These are phyloP conservation scores for Pseudogymnoascus sp. DNA, from an alignment of 2,329 filamentous ascomycete species.

Conservation along the genomic window DNA sequence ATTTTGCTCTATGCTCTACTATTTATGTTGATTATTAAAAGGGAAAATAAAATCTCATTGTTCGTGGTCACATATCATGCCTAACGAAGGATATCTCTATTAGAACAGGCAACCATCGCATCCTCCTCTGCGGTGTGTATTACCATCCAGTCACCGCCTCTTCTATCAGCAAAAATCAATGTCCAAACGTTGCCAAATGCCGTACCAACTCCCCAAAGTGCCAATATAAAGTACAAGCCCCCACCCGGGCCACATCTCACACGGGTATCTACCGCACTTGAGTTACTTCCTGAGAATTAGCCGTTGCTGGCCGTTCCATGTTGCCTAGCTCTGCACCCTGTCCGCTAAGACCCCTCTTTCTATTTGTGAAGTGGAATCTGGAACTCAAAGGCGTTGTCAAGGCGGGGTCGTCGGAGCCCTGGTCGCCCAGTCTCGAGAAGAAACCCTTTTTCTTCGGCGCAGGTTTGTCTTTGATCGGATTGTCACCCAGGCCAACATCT, in stretches of 20 bases:
- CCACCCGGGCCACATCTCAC: not conserved
- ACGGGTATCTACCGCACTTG: not conserved
- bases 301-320: slow-evolving; percentile 35
- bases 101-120: not conserved
- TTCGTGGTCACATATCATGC: not conserved
- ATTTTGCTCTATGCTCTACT: not conserved
- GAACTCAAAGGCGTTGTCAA: slow-evolving; percentile 37
- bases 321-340: slow-evolving; percentile 63
- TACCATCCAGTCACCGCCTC: not conserved
- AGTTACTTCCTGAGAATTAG: slow-evolving; percentile 8
- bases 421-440: slow-evolving; percentile 71
- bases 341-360: slow-evolving; percentile 61
- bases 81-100: not conserved
- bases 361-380: slow-evolving; percentile 52
- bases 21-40: not conserved
- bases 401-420: slow-evolving; percentile 30
- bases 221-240: not conserved
- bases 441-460: slow-evolving; percentile 62
- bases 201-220: not conserved
- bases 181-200: not conserved
- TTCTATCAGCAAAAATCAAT: not conserved
- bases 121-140: not conserved
- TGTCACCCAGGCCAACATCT: slow-evolving; percentile 80
- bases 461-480: slow-evolving; percentile 48
- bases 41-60: not conserved